Evolutionary conservation across 352 stramenopile species (phyloP).

Genomic region (Elongisporangium anandrum): DNA sequence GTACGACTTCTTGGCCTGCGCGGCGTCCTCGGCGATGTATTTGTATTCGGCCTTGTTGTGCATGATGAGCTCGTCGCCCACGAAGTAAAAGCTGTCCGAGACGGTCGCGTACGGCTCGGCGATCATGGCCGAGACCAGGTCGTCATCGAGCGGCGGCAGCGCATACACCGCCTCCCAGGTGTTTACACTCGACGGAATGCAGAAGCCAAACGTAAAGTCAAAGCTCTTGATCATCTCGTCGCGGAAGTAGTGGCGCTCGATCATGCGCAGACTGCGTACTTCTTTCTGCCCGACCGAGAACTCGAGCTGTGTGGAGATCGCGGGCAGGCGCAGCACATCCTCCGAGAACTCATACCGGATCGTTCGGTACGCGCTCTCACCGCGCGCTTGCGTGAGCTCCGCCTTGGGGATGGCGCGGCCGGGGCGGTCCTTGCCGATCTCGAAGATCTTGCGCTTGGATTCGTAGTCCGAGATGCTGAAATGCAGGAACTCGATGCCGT

Average conservation of each 20-base stretch:
- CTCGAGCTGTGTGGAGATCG: conserved; percentile 89
- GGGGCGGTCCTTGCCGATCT: conserved; percentile 79
- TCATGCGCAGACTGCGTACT: conserved; percentile 92
- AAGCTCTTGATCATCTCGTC: conserved; percentile 94
- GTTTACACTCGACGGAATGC: conserved; percentile 94
- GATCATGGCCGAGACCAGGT: conserved; percentile 94
- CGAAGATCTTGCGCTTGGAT: conserved; percentile 94
- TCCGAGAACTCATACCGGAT: conserved; percentile 96
- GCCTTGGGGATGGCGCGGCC: conserved; percentile 78
- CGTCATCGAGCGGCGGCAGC: conserved; percentile 90
- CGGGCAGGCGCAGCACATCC: conserved; percentile 87
- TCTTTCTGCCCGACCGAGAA: conserved; percentile 91
- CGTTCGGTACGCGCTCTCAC: conserved; percentile 88
- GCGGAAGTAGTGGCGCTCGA: conserved; percentile 96
- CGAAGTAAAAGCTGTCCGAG: conserved; percentile 96
- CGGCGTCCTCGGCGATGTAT: conserved; percentile 89
- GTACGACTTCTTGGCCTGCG: conserved; percentile 91
- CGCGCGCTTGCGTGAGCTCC: conserved; percentile 75
- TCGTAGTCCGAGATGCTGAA: conserved; percentile 95
- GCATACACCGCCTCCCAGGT: conserved; percentile 95
- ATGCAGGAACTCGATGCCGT: conserved; percentile 94
- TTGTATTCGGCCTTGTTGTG: conserved; percentile 95
- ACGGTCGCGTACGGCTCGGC: conserved; percentile 91
- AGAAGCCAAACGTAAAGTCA: conserved; percentile 96
- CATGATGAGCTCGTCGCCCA: conserved; percentile 95